Evolutionary conservation across 805 yeast genomes (phyloP), one percentile per base, ranked within the genome.

Genomic region (Yarrowia deformans): DNA sequence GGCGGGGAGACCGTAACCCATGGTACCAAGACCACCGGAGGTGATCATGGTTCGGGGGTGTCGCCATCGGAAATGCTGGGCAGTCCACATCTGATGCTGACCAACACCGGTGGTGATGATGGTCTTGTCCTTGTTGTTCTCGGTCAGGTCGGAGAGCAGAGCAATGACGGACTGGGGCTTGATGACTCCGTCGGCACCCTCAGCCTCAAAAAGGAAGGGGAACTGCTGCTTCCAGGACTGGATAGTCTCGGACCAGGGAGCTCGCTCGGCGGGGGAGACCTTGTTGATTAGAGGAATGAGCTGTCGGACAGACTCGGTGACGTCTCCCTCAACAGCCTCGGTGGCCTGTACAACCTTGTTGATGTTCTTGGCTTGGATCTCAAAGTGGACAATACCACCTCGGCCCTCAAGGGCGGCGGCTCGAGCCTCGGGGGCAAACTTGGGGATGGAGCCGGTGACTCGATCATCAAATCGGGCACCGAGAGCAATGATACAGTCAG

Each of bases 61-160:
- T 71, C 88, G 89, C 97, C 98, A 94, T 67, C 93, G 87, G 87
- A 90, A 93, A 81, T 93, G 93, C 83, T 95, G 99, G 37, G 98
- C 98, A 46, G 98, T 96, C 99, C 99, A 94, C 99, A 94, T 94
- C 84, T 94, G 99, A 85, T 94, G 99, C 84, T 95, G 99, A 71
- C 99, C 99, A 67, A 95, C 98, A 84, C 99, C 99, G 45, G 99
- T 95, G 68, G 98, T 90, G 74, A 94, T 89, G 75, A 93, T 87
- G 70, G 91, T 93, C 74, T 90, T 93, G 76, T 87, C 90, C 74
- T 79, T 79, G 72, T 83, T 83, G 69, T 85, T 84, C 68, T 82
- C 85, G 40, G 93, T 88, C 74, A 93, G 88, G 71, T 87, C 84
- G 2, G 95, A 87, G 69, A 95, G 84, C 80, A 91, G 94, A 55